Evolutionary conservation across 2,329 filamentous ascomycete genomes (phyloP).

Genomic region (Botrytis aclada): DNA sequence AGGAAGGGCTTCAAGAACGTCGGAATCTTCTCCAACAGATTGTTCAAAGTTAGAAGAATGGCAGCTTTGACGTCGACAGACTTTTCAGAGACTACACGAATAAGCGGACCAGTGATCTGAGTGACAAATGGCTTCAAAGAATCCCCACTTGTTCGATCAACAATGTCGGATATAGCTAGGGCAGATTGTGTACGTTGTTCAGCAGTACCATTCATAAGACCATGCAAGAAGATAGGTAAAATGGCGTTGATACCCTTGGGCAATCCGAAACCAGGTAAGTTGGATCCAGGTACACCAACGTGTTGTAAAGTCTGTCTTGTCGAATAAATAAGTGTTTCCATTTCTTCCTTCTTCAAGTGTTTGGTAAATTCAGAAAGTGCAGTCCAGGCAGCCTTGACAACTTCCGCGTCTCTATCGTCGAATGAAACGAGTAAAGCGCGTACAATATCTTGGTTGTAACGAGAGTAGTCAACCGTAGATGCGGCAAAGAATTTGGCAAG

Average conservation of each 20-base stretch:
- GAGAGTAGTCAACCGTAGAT: slow-evolving; percentile 82
- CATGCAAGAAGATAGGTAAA: slow-evolving; percentile 94
- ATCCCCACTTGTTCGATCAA: slow-evolving; percentile 85
- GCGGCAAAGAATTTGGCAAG: slow-evolving; percentile 82
- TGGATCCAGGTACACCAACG: slow-evolving; percentile 80
- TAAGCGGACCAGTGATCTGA: slow-evolving; percentile 94
- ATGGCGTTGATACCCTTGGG: slow-evolving; percentile 98
- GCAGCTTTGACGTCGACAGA: slow-evolving; percentile 95
- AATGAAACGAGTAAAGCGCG: slow-evolving; percentile 88
- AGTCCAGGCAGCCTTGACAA: slow-evolving; percentile 86
- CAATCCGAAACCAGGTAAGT: slow-evolving; percentile 82
- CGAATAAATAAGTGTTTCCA: slow-evolving; percentile 87
- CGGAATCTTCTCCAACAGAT: slow-evolving; percentile 93
- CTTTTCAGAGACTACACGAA: slow-evolving; percentile 94
- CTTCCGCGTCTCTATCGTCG: slow-evolving; percentile 76
- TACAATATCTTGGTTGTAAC: slow-evolving; percentile 95
- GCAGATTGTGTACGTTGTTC: slow-evolving; percentile 92
- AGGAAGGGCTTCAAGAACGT: slow-evolving; percentile 93
- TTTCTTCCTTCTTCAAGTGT: slow-evolving; percentile 90
- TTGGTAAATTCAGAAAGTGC: slow-evolving; percentile 86
- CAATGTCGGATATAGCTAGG: slow-evolving; percentile 90
- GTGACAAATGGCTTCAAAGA: slow-evolving; percentile 93
- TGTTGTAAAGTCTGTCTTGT: slow-evolving; percentile 83
- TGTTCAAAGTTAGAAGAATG: slow-evolving; percentile 91
- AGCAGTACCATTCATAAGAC: slow-evolving; percentile 90